phyloP scores from a whole-genome alignment of 2,329 filamentous ascomycete species.

The Byssochlamys sp. region DNA sequence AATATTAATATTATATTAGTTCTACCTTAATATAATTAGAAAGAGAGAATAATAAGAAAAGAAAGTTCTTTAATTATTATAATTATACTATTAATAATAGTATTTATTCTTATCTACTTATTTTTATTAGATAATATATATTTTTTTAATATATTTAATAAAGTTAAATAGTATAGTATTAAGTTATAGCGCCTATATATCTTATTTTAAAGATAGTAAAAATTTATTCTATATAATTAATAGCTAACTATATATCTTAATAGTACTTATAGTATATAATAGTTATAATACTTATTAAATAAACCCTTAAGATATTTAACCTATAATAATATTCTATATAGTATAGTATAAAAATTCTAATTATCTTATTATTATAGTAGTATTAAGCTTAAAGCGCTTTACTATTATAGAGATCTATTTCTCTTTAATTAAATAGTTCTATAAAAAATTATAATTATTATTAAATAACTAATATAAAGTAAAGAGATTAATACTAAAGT shows the following conservation, averaged over 20 bases:
- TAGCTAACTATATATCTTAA: neutral
- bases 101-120: neutral
- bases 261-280: neutral
- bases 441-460: too few relatives aligned
- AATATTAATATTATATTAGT: neutral
- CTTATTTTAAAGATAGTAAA: neutral
- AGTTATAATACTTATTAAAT: neutral
- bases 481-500: too few relatives aligned
- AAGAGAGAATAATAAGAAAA: neutral
- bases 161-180: neutral
- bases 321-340: too few relatives aligned
- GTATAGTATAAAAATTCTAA: too few relatives aligned
- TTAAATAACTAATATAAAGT: too few relatives aligned
- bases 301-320: neutral
- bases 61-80: neutral
- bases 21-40: too few relatives aligned
- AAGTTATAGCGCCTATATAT: neutral
- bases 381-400: too few relatives aligned
- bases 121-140: neutral
- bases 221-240: neutral
- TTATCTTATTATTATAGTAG: too few relatives aligned
- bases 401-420: too few relatives aligned
- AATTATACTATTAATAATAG: neutral
- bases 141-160: neutral
- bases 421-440: too few relatives aligned